phyloP scores from a whole-genome alignment of 306 rosid genomes.

The Chamaecrista fasciculata region DNA sequence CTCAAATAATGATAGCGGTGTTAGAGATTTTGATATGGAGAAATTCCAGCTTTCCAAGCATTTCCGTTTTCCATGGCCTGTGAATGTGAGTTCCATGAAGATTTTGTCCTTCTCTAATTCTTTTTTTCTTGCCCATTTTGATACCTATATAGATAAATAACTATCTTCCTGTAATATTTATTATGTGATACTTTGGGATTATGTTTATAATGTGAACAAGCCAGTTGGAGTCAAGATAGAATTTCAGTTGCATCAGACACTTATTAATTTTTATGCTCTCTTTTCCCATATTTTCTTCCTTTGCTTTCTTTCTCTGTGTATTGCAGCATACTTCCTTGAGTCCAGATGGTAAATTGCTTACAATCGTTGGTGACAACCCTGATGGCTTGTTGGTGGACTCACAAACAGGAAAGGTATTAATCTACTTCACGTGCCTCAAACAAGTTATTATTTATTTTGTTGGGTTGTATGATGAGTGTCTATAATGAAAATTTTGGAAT shows the following conservation, averaged over 20 bases:
- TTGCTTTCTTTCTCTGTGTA: conserved; percentile 10
- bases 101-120: background rate
- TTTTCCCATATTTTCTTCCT: background rate
- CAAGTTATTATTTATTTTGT: background rate
- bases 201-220: background rate
- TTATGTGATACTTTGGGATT: background rate
- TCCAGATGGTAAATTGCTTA: conserved; percentile 64
- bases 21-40: conserved; percentile 83
- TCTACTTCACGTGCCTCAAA: background rate
- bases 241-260: conserved; percentile 3
- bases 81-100: conserved; percentile 53
- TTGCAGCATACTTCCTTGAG: conserved; percentile 75
- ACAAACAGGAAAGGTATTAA: conserved; percentile 72
- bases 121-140: background rate
- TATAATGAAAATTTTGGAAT: conserved; percentile 14
- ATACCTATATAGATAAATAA: conserved; percentile 12
- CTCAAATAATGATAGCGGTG: conserved; percentile 73
- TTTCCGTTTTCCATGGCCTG: conserved; percentile 78
- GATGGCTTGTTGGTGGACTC: conserved; percentile 75
- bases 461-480: conserved; percentile 9
- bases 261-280: background rate
- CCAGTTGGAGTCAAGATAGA: background rate
- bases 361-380: conserved; percentile 76
- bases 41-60: conserved; percentile 72
- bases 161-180: background rate